phyloP scores from a whole-genome alignment of 768 basidiomycete genomes.

The Mrakia blollopis region DNA sequence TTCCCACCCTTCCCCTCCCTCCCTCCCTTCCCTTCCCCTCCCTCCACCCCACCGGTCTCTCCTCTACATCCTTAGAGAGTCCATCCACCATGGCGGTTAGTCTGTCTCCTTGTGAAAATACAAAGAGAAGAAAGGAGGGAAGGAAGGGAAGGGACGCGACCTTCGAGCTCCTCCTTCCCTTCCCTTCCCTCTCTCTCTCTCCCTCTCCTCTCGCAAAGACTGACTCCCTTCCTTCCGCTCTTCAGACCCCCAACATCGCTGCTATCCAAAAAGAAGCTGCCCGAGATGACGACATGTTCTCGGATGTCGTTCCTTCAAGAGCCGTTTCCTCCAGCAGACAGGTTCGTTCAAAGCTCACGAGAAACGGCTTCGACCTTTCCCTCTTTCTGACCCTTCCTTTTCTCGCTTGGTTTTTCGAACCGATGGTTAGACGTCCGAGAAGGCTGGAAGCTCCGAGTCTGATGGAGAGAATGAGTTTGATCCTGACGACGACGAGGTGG shows the following conservation, averaged over 20 bases:
- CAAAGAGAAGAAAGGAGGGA: background rate
- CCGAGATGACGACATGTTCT: slow-evolving; percentile 27
- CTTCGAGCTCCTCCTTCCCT: background rate
- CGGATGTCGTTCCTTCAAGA: slow-evolving; percentile 25
- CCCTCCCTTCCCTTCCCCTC: background rate
- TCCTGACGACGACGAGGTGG: background rate
- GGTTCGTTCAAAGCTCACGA: background rate
- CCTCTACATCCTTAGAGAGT: background rate
- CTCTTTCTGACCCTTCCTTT: background rate
- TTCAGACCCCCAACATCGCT: slow-evolving; percentile 1
- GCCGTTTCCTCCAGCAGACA: slow-evolving; percentile 27
- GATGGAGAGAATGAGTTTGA: slow-evolving; percentile 23
- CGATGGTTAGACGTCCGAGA: background rate
- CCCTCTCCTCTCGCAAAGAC: background rate
- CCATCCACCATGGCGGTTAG: slow-evolving; percentile 16
- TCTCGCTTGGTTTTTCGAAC: background rate
- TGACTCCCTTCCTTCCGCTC: background rate
- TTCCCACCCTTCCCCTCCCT: background rate
- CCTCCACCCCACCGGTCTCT: background rate
- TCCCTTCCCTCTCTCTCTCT: background rate
- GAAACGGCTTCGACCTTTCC: background rate
- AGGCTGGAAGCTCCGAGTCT: slow-evolving; percentile 19
- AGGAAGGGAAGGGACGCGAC: background rate
- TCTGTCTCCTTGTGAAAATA: background rate
- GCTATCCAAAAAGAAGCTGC: slow-evolving; percentile 12